phyloP scores from a whole-genome alignment of 78 protist genomes.

The Bigelowiella natans region DNA sequence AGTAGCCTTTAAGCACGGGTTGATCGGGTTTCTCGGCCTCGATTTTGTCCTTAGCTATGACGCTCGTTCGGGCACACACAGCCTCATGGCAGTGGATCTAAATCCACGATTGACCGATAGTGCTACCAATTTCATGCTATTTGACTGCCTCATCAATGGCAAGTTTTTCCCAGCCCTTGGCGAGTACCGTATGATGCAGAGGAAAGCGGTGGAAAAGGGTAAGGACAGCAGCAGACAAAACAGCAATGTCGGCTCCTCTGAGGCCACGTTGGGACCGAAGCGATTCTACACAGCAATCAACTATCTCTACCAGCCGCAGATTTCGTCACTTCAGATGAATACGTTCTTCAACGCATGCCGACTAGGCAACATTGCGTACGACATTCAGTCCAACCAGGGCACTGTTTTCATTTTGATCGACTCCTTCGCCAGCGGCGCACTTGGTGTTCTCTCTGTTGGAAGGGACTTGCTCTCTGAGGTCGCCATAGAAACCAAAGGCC shows the following conservation, averaged over 20 bases:
- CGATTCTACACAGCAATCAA: background rate
- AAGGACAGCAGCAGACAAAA: no score
- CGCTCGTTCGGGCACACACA: no score
- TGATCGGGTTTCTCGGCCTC: no score
- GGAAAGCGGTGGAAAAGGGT: no score
- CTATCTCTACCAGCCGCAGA: background rate
- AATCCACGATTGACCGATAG: no score
- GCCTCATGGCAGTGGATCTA: no score
- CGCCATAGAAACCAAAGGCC: background rate
- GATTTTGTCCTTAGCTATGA: no score
- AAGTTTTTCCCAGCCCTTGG: background rate
- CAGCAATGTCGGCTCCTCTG: no score
- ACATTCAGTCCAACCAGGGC: background rate
- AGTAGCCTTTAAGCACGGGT: no score
- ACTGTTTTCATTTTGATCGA: background rate
- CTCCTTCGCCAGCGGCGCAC: background rate
- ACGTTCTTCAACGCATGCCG: background rate
- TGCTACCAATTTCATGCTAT: no score
- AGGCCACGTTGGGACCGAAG: no score
- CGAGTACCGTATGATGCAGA: background rate
- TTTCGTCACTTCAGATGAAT: background rate
- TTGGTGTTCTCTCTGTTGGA: background rate
- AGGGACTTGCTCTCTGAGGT: background rate
- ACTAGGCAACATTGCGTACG: background rate
- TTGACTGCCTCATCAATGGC: background rate